Evolutionary conservation across 1,284 basidiomycete species (phyloP).

Genomic region (Leccinum pachyderme): DNA sequence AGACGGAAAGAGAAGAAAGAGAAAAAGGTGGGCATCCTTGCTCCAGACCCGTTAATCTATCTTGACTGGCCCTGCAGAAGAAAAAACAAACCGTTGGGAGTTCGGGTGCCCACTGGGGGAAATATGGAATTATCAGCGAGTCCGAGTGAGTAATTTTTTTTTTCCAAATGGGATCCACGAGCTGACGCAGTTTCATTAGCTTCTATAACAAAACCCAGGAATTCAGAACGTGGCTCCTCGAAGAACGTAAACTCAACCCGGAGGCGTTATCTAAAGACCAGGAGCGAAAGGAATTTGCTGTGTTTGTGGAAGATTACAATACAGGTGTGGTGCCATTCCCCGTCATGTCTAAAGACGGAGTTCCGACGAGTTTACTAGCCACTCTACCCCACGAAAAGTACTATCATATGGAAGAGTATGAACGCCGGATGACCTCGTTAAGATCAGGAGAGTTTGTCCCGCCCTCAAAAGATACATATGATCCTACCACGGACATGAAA

Average conservation of each 20-base stretch:
- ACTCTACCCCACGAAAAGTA: conserved; percentile 91
- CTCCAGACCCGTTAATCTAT: background rate
- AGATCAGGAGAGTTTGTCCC: conserved; percentile 78
- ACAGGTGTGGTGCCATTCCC: conserved; percentile 54
- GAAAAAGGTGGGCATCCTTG: conserved; percentile 48
- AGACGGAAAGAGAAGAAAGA: conserved; percentile 67
- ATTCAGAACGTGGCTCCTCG: conserved; percentile 87
- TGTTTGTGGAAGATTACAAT: conserved; percentile 84
- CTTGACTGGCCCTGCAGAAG: conserved; percentile 41
- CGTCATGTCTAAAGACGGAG: background rate
- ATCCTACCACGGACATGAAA: conserved; percentile 77
- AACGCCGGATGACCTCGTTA: conserved; percentile 76
- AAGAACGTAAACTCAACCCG: conserved; percentile 85
- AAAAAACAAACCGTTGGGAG: conserved; percentile 55
- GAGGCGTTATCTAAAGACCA: conserved; percentile 83
- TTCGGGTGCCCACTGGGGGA: conserved; percentile 71
- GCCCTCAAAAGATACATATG: conserved; percentile 66
- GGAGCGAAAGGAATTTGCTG: conserved; percentile 78
- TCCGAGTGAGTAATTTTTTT: conserved; percentile 56
- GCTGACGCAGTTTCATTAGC: conserved; percentile 39
- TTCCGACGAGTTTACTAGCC: conserved; percentile 42
- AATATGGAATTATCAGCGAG: conserved; percentile 83
- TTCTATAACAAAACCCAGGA: conserved; percentile 79
- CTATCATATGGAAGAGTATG: conserved; percentile 81
- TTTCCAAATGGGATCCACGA: background rate